These are phyloP conservation scores for Mucor irregularis DNA, from an alignment of 371 early-diverging fungal species.

Conservation along the genomic window DNA sequence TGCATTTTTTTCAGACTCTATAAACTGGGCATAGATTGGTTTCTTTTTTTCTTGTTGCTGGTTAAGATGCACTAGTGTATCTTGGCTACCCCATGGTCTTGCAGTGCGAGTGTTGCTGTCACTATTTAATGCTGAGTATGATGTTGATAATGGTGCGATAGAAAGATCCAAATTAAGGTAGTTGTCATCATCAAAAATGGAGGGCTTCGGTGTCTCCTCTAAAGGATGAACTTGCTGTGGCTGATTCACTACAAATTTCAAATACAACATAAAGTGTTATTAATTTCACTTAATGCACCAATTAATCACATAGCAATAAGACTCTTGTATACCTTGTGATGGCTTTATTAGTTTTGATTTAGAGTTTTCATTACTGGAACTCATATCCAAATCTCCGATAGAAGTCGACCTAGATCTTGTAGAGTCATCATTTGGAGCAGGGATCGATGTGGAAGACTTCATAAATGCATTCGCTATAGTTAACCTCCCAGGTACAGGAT, in stretches of 20 bases:
- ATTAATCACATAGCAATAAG: too few species aligned
- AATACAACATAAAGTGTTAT: too few species aligned
- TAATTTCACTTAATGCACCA: too few species aligned
- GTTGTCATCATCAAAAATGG: slow-evolving; percentile 14
- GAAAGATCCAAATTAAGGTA: slow-evolving; percentile 17
- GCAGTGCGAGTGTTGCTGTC: not conserved
- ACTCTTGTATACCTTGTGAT: slow-evolving; percentile 2
- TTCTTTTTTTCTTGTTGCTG: slow-evolving; percentile 26
- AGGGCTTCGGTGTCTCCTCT: not conserved
- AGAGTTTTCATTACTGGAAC: not conserved
- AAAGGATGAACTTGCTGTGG: slow-evolving; percentile 14
- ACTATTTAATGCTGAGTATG: slow-evolving; percentile 10
- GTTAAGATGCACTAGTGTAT: slow-evolving; percentile 33
- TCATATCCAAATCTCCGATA: slow-evolving; percentile 17
- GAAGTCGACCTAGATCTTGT: slow-evolving; percentile 16
- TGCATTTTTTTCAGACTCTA: slow-evolving; percentile 20
- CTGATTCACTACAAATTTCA: too few species aligned
- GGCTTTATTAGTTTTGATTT: not conserved
- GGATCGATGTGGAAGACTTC: slow-evolving; percentile 9
- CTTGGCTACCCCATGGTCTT: slow-evolving; percentile 48
- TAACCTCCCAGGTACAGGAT: slow-evolving; percentile 25
- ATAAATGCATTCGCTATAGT: slow-evolving; percentile 41
- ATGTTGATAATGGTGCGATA: slow-evolving; percentile 7
- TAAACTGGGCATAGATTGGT: slow-evolving; percentile 25
- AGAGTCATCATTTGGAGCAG: not conserved